Evolutionary conservation across 140 eudicot genomes (phyloP).

Genomic region (Cichorium intybus): DNA sequence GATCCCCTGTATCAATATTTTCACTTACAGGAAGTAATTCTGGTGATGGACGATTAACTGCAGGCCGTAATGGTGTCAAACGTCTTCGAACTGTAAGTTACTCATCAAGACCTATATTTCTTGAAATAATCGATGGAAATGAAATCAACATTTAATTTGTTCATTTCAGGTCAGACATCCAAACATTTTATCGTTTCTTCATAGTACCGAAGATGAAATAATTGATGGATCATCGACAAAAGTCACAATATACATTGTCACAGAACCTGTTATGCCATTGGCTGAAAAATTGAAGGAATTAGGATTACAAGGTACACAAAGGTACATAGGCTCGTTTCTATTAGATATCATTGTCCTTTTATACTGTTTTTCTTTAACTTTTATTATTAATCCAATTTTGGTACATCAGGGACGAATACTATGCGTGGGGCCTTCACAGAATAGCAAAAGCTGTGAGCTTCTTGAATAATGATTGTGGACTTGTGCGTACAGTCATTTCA

Average conservation of each 20-base stretch:
- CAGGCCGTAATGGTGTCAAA: slow-evolving; percentile 97
- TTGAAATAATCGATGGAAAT: too few relatives aligned
- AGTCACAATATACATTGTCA: slow-evolving; percentile 82
- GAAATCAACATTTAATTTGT: too few relatives aligned
- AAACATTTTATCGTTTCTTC: slow-evolving; percentile 83
- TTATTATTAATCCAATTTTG: slow-evolving; percentile 5
- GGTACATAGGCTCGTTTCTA: slow-evolving; percentile 43
- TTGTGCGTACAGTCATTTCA: slow-evolving; percentile 49
- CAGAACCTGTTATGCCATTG: slow-evolving; percentile 97
- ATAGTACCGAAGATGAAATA: slow-evolving; percentile 87
- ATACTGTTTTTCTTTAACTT: slow-evolving; percentile 4
- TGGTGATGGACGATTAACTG: slow-evolving; percentile 89
- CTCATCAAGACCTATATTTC: background rate
- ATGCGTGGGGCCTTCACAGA: slow-evolving; percentile 95
- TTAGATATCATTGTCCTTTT: too few relatives aligned
- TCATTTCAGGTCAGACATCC: slow-evolving; percentile 94
- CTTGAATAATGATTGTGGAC: slow-evolving; percentile 92
- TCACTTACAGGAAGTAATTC: slow-evolving; percentile 85
- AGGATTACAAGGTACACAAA: slow-evolving; percentile 81
- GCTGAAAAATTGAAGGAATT: slow-evolving; percentile 90
- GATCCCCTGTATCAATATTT: slow-evolving; percentile 93
- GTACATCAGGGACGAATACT: slow-evolving; percentile 78
- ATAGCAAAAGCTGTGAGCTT: slow-evolving; percentile 99
- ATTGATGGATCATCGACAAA: slow-evolving; percentile 76
- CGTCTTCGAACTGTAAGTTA: slow-evolving; percentile 84